A percentile compares a stretch with the other conserved stretches of the same genome.
Conservation (phyloP, 495 filamentous ascomycete species). For the Chaetomium tenue region DNA sequence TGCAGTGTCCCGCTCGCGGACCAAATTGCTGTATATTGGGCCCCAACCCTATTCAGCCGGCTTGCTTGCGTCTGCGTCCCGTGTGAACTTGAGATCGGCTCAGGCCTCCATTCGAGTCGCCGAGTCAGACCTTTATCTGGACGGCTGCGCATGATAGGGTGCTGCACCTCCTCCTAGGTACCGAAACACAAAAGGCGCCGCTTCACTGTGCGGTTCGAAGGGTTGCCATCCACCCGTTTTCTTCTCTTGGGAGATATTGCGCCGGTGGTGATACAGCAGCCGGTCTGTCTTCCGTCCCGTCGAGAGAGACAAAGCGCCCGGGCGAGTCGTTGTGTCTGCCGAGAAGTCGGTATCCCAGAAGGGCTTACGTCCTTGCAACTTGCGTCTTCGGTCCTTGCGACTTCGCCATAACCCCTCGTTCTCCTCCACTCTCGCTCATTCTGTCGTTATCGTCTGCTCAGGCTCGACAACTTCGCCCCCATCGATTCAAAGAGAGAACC, state of each 20-base stretch:
- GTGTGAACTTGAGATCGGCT: conserved; percentile 3
- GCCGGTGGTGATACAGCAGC: conserved; percentile 13
- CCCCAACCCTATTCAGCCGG: conserved; percentile 13
- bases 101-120: conserved; percentile 2
- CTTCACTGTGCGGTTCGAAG: not conserved
- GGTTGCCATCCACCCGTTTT: conserved; percentile 5
- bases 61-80: conserved; percentile 24
- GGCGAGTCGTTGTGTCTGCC: conserved; percentile 6
- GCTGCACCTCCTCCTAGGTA: conserved; percentile 2
- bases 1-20: conserved; percentile 18
- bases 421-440: not conserved
- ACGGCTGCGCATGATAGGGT: conserved; percentile 16
- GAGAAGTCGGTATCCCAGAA: conserved; percentile 1
- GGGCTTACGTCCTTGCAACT: not conserved
- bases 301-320: not conserved
- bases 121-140: conserved; percentile 20
- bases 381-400: not conserved
- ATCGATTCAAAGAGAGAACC: too few relatives aligned
- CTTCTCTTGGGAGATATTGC: conserved; percentile 8
- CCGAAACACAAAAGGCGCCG: not conserved
- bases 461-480: not conserved
- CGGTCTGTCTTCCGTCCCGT: conserved; percentile 4
- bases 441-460: not conserved
- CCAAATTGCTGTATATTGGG: conserved; percentile 32
- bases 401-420: conserved; percentile 8